Conservation (phyloP, 352 stramenopile species). For the Globisporangium solare region DNA sequence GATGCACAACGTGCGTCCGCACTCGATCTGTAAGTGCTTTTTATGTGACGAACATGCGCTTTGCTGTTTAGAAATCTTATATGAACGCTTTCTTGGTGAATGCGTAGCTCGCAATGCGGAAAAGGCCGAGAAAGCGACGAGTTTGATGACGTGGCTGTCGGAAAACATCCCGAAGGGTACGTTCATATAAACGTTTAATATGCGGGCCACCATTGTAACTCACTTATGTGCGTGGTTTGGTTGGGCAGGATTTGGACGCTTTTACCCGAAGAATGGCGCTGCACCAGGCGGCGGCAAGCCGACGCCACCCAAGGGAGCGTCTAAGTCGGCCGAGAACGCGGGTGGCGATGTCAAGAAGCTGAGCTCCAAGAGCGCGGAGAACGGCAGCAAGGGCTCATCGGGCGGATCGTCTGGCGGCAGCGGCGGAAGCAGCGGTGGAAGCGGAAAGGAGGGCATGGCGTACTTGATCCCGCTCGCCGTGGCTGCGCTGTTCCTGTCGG, state of each 20-base stretch:
- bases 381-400: slow-evolving; percentile 28
- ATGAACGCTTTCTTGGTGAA: not conserved
- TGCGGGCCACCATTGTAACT: not conserved
- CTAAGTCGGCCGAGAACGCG: slow-evolving; percentile 42
- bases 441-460: slow-evolving; percentile 54
- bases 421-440: slow-evolving; percentile 25
- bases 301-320: slow-evolving; percentile 39
- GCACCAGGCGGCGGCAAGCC: slow-evolving; percentile 29
- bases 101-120: slow-evolving; percentile 36
- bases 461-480: slow-evolving; percentile 74
- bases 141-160: slow-evolving; percentile 68
- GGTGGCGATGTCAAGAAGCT: slow-evolving; percentile 61
- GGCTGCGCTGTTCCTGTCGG: slow-evolving; percentile 67
- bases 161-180: slow-evolving; percentile 73
- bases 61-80: not conserved
- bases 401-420: slow-evolving; percentile 24
- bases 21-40: slow-evolving; percentile 55
- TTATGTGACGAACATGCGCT: not conserved
- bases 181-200: not conserved
- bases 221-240: not conserved
- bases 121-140: slow-evolving; percentile 46
- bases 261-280: slow-evolving; percentile 76
- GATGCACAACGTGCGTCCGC: slow-evolving; percentile 46
- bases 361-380: slow-evolving; percentile 50
- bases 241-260: slow-evolving; percentile 62